Percentiles rank a stretch among this genome's conserved stretches.
These are phyloP conservation scores for Verticillium nubilum DNA, from an alignment of 2,329 filamentous ascomycete species.

Conservation along the genomic window DNA sequence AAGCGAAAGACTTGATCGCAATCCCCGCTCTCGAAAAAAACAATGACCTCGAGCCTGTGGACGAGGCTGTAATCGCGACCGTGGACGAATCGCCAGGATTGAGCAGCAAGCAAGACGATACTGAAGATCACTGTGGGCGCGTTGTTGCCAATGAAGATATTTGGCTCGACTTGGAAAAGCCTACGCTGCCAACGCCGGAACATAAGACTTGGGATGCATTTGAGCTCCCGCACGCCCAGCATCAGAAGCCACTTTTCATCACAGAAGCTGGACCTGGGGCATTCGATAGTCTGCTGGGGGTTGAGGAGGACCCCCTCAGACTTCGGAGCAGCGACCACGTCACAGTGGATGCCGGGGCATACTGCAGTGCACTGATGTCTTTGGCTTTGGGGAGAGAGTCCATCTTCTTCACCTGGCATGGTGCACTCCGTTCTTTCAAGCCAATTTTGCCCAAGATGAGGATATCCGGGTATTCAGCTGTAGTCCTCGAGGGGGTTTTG, in stretches of 20 bases:
- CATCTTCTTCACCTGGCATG: constrained; percentile 61
- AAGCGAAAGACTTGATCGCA: constrained; percentile 35
- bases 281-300: constrained; percentile 58
- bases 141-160: constrained; percentile 23
- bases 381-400: constrained; percentile 68
- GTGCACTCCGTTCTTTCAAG: constrained; percentile 45
- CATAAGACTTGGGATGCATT: constrained; percentile 70
- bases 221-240: constrained; percentile 31
- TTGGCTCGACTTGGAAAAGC: constrained; percentile 40
- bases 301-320: constrained; percentile 31
- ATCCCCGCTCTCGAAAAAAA: constrained; percentile 20
- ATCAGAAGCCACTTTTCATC: constrained; percentile 46
- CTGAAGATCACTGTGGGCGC: background rate
- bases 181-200: constrained; percentile 23
- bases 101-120: no score
- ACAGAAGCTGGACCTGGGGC: constrained; percentile 61
- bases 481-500: constrained; percentile 41
- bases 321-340: constrained; percentile 31
- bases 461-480: constrained; percentile 50
- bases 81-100: background rate
- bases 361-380: constrained; percentile 54
- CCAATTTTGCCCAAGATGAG: constrained; percentile 40
- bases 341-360: constrained; percentile 42
- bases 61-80: background rate
- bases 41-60: background rate